Conservation (phyloP, 768 basidiomycete genomes). For the Lentinus tigrinus region DNA sequence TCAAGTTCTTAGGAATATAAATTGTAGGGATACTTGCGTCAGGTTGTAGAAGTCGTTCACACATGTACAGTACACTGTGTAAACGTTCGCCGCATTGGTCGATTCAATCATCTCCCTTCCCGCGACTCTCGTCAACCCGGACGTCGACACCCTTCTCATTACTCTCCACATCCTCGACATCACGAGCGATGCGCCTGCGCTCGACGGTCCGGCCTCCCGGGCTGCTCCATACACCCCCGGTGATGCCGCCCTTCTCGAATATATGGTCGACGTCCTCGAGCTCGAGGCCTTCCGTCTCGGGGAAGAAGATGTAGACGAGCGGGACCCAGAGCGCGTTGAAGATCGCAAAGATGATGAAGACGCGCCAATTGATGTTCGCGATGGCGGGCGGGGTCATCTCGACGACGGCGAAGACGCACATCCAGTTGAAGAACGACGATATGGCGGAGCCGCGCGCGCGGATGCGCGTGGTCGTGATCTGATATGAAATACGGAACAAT, state of each 20-base stretch:
- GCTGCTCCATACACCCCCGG: conserved; percentile 40
- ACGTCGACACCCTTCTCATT: conserved; percentile 9
- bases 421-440: conserved; percentile 27
- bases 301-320: conserved; percentile 36
- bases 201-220: conserved; percentile 34
- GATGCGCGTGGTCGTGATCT: conserved; percentile 41
- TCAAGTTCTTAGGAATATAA: too few relatives aligned
- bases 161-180: conserved; percentile 13
- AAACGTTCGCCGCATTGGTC: too few relatives aligned
- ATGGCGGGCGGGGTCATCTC: conserved; percentile 44
- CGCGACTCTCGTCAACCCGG: not conserved
- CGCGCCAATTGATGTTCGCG: conserved; percentile 41
- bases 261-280: conserved; percentile 41
- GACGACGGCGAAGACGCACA: conserved; percentile 37
- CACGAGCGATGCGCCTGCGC: conserved; percentile 15
- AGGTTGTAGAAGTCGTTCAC: too few relatives aligned
- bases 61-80: too few relatives aligned
- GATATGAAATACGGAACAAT: not conserved
- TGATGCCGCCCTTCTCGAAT: conserved; percentile 41
- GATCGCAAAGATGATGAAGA: conserved; percentile 46
- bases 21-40: too few relatives aligned
- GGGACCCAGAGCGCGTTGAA: conserved; percentile 46
- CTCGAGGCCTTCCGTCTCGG: conserved; percentile 37
- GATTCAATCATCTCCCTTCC: too few relatives aligned
- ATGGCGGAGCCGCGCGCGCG: conserved; percentile 35